Evolutionary conservation across 2,329 filamentous ascomycete species (phyloP), one percentile per base, ranked within the genome.

Genomic region (Sporothrix dimorphospora): DNA sequence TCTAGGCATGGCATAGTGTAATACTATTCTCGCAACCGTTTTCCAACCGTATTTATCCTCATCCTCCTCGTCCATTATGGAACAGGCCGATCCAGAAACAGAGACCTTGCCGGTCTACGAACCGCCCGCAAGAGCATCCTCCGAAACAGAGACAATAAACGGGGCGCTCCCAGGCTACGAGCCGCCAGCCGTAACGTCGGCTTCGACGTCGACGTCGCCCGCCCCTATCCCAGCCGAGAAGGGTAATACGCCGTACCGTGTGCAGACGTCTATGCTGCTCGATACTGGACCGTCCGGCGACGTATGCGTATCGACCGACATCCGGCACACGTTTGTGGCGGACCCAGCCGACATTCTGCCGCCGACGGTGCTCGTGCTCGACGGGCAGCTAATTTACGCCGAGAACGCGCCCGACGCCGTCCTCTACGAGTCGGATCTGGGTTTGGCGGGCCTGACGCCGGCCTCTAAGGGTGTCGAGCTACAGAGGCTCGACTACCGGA

Each of bases 361-460:
- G n/a, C 66, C 66, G 1, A 51, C 66, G 19, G 45, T 71, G n/a
- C 53, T 70, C 24, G 38, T 70, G 4, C 53, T 70, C 3, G 16
- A 40, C 38, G 24, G 27, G 6, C 53, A 61, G 40, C 14, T 12
- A 21, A 70, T 70, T 16, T 55, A 70, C 30, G 53, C 68, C 53
- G 68, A 59, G 21, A 49, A 40, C 14, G 38, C 57, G 12, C 68
- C 68, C n/a, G 51, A 27, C 16, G 40, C 27, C 3, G 38, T 42
- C 5, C 53, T 70, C 1, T 70, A 70, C 53, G 9, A 70, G 40
- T 38, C 40, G n/a, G 55, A 49, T 40, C 68, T 40, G 21, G 53
- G 68, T 27, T 21, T 70, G 21, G 53, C 68, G 21, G 8, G n/a
- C 21, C 53, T 70, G 24, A 42, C 38, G 24, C 53, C 68, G n/a